Evolutionary conservation across 305 asterid genomes (phyloP).

Genomic region (Plantago lanceolata): DNA sequence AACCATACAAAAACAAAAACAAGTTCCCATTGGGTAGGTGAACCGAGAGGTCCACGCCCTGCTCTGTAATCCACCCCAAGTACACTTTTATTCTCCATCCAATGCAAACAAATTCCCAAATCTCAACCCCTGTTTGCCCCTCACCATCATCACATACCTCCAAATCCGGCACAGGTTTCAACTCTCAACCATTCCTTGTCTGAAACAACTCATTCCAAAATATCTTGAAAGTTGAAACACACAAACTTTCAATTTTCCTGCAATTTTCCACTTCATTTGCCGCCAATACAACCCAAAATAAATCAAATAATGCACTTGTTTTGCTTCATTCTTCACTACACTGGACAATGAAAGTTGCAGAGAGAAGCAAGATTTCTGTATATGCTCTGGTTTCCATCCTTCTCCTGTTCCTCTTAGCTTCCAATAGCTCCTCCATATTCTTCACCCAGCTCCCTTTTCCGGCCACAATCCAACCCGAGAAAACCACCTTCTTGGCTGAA

Average conservation of each 20-base stretch:
- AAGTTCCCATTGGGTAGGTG: background rate
- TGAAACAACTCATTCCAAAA: conserved; percentile 16
- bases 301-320: conserved; percentile 20
- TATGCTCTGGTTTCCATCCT: conserved; percentile 46
- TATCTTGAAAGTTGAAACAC: conserved; percentile 20
- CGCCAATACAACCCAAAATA: conserved; percentile 26
- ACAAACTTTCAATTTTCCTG: conserved; percentile 27
- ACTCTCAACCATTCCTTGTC: conserved; percentile 20
- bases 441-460: conserved; percentile 47
- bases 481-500: conserved; percentile 38
- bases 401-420: conserved; percentile 56
- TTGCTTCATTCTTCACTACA: conserved; percentile 6
- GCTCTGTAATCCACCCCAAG: background rate
- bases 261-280: conserved; percentile 28
- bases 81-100: conserved; percentile 1
- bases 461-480: conserved; percentile 30
- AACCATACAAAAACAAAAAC: no score
- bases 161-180: conserved; percentile 23
- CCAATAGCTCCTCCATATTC: conserved; percentile 55
- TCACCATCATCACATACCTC: background rate
- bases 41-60: background rate
- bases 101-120: conserved; percentile 16
- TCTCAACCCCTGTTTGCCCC: conserved; percentile 4
- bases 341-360: conserved; percentile 29
- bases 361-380: conserved; percentile 39